Base-by-base conservation (phyloP, 2,329 filamentous ascomycete genomes). In the Thielaviopsis euricoi region DNA sequence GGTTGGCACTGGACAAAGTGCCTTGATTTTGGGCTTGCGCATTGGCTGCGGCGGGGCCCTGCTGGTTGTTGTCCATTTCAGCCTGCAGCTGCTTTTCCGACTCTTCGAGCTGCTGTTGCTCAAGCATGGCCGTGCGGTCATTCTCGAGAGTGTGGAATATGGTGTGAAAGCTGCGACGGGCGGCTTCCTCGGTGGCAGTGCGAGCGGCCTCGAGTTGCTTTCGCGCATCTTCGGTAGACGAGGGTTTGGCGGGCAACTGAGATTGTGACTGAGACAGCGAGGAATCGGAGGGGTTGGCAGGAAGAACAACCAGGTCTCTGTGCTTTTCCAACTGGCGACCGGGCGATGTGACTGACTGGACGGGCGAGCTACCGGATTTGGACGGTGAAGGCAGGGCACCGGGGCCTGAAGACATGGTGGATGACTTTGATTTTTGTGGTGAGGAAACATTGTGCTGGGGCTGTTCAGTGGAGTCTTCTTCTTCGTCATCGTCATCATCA, bases 41-140 rank as follows among this genome's bases (percentile, higher is more conserved):
- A 63, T 88, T 86, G 63, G 82, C 80, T 15, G 75, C 74, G 40
- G 75, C 73, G 23, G 73, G 71, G 22, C 73, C 73, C 55, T 74
- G 75, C 58, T 71, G 78, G 57, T 78, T 80, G 66, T 83, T 79
- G 56, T 90, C 89, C 77, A 95, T 93, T 71, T 98, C 93, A 15
- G 90, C 90, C 69, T 97, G 91, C 10, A 97, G 85, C 68, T 95
- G 89, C 68, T 94, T 86, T 69, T 98, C 93, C 1, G 94, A 89
- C 69, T 97, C 93, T 67, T 98, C 93, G 25, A 98, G 78, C 69
- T 91, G 89, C 70, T 97, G 89, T 71, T 98, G 93, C 70, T 98
- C 93, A 59, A 97, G 73, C 93, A 98, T 97, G 53, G 93, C 93
- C 65, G 91, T 89, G 58, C 88, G 82, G 68, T 98, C 93, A 68